Evolutionary conservation across 1,284 basidiomycete species (phyloP).

Genomic region (Apiotrichum domesticum): DNA sequence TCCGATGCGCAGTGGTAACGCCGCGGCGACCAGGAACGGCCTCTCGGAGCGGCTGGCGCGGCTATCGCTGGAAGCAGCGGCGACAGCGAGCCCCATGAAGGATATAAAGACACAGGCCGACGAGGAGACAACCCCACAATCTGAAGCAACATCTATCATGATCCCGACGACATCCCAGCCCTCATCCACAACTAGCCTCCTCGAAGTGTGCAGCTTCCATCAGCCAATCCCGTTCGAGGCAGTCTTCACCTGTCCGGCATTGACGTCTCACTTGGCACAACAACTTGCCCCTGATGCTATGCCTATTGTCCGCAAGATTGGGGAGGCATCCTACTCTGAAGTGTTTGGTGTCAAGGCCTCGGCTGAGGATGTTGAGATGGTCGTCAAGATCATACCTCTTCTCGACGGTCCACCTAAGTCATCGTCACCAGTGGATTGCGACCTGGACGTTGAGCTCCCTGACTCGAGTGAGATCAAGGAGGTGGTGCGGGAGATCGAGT

Average conservation of each 20-base stretch:
- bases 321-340: slow-evolving; percentile 94
- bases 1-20: not conserved
- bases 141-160: not conserved
- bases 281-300: not conserved
- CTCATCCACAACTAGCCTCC: not conserved
- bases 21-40: not conserved
- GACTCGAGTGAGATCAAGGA: slow-evolving; percentile 67
- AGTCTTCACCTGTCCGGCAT: slow-evolving; percentile 8
- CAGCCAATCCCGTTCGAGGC: slow-evolving; percentile 3
- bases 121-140: no score
- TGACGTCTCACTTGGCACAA: slow-evolving; percentile 4
- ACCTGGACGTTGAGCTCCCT: slow-evolving; percentile 4
- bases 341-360: slow-evolving; percentile 72
- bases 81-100: not conserved
- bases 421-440: not conserved
- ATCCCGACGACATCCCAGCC: not conserved
- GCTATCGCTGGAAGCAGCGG: not conserved
- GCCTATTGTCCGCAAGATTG: slow-evolving; percentile 64
- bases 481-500: slow-evolving; percentile 78
- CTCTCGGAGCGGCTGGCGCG: not conserved
- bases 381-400: slow-evolving; percentile 32
- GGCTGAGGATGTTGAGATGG: slow-evolving; percentile 35
- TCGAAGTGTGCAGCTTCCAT: not conserved
- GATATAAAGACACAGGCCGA: not conserved
- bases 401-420: not conserved